Percentiles rank a stretch among this genome's conserved stretches.
phyloP scores from a whole-genome alignment of 768 basidiomycete genomes.

The Tylopilus sp. region DNA sequence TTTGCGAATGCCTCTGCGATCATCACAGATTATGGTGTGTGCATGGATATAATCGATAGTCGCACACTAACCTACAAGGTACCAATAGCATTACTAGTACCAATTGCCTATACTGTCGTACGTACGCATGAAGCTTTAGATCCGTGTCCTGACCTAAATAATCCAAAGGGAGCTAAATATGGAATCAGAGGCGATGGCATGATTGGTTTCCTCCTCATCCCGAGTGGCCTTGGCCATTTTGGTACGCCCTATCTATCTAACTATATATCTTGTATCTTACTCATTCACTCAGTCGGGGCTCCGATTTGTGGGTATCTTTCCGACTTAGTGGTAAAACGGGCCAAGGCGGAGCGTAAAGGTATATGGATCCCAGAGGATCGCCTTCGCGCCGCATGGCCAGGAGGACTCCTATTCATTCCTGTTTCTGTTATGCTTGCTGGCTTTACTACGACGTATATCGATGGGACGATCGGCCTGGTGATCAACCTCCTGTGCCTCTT shows the following conservation, averaged over 20 bases:
- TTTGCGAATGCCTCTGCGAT: conserved; percentile 35
- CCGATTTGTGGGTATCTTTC: conserved; percentile 57
- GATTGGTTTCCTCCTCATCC: conserved; percentile 26
- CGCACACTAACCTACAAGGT: neutral
- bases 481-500: conserved; percentile 56
- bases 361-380: conserved; percentile 69
- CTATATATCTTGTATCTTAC: neutral
- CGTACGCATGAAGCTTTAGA: conserved; percentile 11
- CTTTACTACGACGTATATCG: conserved; percentile 47
- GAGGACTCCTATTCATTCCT: conserved; percentile 49
- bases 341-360: conserved; percentile 48
- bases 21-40: conserved; percentile 36
- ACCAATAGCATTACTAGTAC: conserved; percentile 44
- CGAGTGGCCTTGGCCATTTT: conserved; percentile 26
- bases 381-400: conserved; percentile 48
- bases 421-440: conserved; percentile 49
- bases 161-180: conserved; percentile 45
- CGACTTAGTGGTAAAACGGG: conserved; percentile 49
- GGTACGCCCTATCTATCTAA: conserved; percentile 6
- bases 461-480: conserved; percentile 46
- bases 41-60: neutral
- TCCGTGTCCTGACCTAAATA: neutral
- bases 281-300: conserved; percentile 47
- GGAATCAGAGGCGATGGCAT: conserved; percentile 21
- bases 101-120: conserved; percentile 66